Conservation (phyloP, 176 grass and related monocot species). For the Hsuehochloa calcarea region DNA sequence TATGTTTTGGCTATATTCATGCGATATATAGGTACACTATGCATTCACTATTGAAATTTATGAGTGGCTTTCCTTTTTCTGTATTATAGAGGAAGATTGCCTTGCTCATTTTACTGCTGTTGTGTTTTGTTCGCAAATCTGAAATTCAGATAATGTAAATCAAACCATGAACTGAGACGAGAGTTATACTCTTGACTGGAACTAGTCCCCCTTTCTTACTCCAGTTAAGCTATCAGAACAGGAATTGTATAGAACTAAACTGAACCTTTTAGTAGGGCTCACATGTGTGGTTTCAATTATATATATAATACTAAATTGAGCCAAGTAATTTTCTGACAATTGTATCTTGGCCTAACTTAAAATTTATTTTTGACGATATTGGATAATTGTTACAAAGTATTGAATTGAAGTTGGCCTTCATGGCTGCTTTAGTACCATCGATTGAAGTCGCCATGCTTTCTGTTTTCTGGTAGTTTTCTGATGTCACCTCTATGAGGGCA, state of each 20-base stretch:
- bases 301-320: not conserved
- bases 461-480: conserved; percentile 17
- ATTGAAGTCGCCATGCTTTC: not conserved
- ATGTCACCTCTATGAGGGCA: not conserved
- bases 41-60: not conserved
- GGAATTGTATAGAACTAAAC: not conserved
- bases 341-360: not conserved
- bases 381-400: not conserved
- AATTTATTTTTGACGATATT: not conserved
- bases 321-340: not conserved
- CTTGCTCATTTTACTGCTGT: not conserved
- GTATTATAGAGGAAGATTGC: not conserved
- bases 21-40: not conserved
- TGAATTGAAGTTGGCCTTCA: not conserved
- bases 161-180: not conserved
- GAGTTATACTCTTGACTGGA: not conserved
- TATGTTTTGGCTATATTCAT: not conserved
- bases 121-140: not conserved
- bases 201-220: not conserved
- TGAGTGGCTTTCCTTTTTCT: not conserved
- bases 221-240: not conserved
- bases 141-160: not conserved
- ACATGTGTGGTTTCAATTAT: not conserved
- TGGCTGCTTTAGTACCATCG: not conserved
- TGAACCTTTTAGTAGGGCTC: not conserved